Evolutionary conservation across 2,329 filamentous ascomycete species (phyloP).

Genomic region (Botrytis pseudocinerea): DNA sequence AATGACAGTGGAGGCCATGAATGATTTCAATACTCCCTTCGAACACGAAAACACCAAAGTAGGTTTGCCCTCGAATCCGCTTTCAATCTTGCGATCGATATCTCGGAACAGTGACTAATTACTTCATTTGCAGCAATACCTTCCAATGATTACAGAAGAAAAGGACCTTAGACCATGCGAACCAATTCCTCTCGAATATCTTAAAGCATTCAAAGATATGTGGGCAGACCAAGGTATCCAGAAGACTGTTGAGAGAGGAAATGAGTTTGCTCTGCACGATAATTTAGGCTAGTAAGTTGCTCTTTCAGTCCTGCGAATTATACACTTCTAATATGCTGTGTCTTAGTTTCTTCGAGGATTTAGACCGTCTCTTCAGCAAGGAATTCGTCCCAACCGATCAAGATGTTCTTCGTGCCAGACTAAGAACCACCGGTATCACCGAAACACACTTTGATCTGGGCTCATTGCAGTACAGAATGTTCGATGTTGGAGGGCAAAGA

Average conservation of each 20-base stretch:
- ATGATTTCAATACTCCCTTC: slow-evolving; percentile 77
- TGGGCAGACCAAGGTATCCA: slow-evolving; percentile 86
- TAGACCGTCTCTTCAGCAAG: slow-evolving; percentile 72
- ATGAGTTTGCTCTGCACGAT: slow-evolving; percentile 95
- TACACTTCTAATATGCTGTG: slow-evolving; percentile 24
- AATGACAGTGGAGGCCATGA: slow-evolving; percentile 87
- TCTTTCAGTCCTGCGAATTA: slow-evolving; percentile 7
- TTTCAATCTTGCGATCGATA: background rate
- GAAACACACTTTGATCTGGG: slow-evolving; percentile 93
- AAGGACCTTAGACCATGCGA: slow-evolving; percentile 83
- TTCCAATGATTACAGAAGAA: slow-evolving; percentile 74
- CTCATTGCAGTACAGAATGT: slow-evolving; percentile 91
- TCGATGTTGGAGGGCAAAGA: slow-evolving; percentile 72
- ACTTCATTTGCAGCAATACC: slow-evolving; percentile 62
- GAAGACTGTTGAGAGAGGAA: slow-evolving; percentile 85
- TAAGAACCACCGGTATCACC: slow-evolving; percentile 93
- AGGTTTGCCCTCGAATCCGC: slow-evolving; percentile 41
- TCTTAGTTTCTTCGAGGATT: slow-evolving; percentile 75
- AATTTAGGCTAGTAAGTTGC: slow-evolving; percentile 83
- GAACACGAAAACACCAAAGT: slow-evolving; percentile 79
- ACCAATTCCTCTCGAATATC: slow-evolving; percentile 73
- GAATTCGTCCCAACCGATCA: slow-evolving; percentile 90
- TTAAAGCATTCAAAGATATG: slow-evolving; percentile 77
- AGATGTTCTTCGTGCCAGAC: slow-evolving; percentile 84
- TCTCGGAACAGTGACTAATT: slow-evolving; percentile 11